Conservation (phyloP, 371 early-diverging fungal species). For the Rhizopus stolonifer region DNA sequence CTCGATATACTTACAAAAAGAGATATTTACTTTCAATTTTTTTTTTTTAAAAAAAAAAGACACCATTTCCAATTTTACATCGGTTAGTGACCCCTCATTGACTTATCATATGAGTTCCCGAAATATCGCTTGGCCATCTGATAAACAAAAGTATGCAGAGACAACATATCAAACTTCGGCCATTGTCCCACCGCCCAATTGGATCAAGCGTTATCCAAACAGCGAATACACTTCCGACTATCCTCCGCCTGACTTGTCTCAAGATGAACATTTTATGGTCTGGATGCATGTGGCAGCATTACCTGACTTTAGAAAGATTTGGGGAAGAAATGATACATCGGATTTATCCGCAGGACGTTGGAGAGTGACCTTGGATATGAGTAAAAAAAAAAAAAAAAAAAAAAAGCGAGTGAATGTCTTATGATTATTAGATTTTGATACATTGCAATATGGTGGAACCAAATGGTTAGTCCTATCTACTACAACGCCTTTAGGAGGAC, state of each 20-base stretch:
- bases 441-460: constrained; percentile 81
- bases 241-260: constrained; percentile 70
- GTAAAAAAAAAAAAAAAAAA: constrained; percentile 34
- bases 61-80: constrained; percentile 22
- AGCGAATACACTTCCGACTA: constrained; percentile 53
- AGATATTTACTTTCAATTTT: background rate
- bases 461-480: constrained; percentile 93
- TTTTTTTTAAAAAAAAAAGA: constrained; percentile 6
- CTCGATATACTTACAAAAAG: background rate
- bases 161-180: constrained; percentile 49
- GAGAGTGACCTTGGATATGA: constrained; percentile 66
- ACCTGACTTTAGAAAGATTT: constrained; percentile 96
- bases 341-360: constrained; percentile 62
- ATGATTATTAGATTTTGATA: constrained; percentile 85
- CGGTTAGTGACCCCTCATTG: constrained; percentile 6
- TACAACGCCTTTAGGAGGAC: constrained; percentile 89
- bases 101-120: constrained; percentile 56
- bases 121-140: constrained; percentile 89
- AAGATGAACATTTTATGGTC: constrained; percentile 91
- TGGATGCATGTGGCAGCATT: constrained; percentile 99
- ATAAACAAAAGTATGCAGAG: constrained; percentile 66
- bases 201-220: constrained; percentile 61
- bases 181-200: constrained; percentile 77
- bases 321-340: constrained; percentile 71
- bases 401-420: too few relatives aligned